A percentile compares a stretch with the other conserved stretches of the same genome.
phyloP scores from a whole-genome alignment of 805 yeast species.

The Pichia deserticola region DNA sequence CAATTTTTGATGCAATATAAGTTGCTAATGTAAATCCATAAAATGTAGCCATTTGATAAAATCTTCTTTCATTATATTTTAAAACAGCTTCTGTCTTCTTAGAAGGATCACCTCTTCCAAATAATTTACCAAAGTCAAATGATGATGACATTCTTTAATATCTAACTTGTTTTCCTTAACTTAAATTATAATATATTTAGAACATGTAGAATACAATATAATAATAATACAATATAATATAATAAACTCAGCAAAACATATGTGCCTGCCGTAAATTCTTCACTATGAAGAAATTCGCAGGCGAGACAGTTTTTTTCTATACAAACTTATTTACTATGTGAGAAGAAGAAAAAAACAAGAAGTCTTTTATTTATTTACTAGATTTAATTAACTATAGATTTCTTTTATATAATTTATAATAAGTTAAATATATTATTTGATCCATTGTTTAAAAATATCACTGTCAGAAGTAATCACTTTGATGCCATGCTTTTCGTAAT shows the following conservation, averaged over 20 bases:
- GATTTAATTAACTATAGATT: background rate
- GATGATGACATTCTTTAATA: conserved; percentile 5
- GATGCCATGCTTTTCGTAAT: conserved; percentile 29
- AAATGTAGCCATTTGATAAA: conserved; percentile 64
- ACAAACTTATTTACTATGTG: background rate
- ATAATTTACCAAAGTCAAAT: conserved; percentile 25
- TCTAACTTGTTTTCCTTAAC: background rate
- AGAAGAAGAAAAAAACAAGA: too few species aligned
- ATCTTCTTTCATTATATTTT: conserved; percentile 54
- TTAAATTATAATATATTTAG: too few species aligned
- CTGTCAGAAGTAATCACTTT: conserved; percentile 8
- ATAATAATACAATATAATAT: too few species aligned
- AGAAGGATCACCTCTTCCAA: conserved; percentile 23
- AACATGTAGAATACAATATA: too few species aligned
- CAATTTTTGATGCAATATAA: conserved; percentile 62
- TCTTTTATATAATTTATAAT: too few species aligned
- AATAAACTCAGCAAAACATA: too few species aligned
- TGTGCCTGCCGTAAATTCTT: too few species aligned
- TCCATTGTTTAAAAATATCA: background rate
- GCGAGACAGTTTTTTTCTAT: too few species aligned
- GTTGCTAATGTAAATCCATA: conserved; percentile 68
- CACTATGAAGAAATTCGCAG: too few species aligned
- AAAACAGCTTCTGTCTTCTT: conserved; percentile 28
- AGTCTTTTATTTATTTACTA: too few species aligned
- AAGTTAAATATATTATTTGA: too few species aligned